Conservation (phyloP, 2,329 filamentous ascomycete genomes). For the Tolypocladium paradoxum region DNA sequence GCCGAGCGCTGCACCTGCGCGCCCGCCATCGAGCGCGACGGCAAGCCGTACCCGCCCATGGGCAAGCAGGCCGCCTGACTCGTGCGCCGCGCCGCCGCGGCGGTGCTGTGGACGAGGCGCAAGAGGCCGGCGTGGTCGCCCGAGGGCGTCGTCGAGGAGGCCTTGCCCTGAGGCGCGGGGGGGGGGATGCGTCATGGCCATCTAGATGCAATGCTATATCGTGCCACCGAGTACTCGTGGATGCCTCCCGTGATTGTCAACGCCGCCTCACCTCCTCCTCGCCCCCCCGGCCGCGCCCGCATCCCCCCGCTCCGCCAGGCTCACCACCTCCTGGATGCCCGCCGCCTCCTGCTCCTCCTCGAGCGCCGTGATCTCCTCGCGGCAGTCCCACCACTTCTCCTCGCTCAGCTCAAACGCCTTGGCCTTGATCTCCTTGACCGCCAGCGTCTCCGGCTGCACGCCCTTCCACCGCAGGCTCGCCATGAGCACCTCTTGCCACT, state of each 20-base stretch:
- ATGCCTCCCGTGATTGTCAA: too few species aligned
- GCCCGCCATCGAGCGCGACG: conserved; percentile 50
- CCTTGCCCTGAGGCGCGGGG: conserved; percentile 7
- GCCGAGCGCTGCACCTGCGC: conserved; percentile 55
- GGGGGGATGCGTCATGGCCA: too few species aligned
- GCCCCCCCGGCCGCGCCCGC: conserved; percentile 28
- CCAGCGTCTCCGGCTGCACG: conserved; percentile 54
- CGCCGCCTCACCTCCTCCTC: conserved; percentile 17
- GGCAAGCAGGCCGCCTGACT: conserved; percentile 33
- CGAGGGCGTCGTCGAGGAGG: conserved; percentile 18
- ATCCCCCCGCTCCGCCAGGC: conserved; percentile 62
- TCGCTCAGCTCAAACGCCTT: conserved; percentile 85
- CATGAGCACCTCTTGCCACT: conserved; percentile 85
- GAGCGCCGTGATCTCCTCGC: conserved; percentile 81
- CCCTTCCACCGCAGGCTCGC: conserved; percentile 60
- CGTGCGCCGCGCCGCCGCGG: conserved; percentile 14
- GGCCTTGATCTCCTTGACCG: conserved; percentile 86
- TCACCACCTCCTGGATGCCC: conserved; percentile 90
- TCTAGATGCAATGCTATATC: too few species aligned
- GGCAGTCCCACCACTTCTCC: conserved; percentile 97
- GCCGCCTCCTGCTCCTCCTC: conserved; percentile 96
- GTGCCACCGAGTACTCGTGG: too few species aligned
- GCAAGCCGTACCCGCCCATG: conserved; percentile 55
- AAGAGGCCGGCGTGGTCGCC: conserved; percentile 18
- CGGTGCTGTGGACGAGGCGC: conserved; percentile 17